phyloP scores from a whole-genome alignment of 2,329 filamentous ascomycete species.

The Ustulina deusta region DNA sequence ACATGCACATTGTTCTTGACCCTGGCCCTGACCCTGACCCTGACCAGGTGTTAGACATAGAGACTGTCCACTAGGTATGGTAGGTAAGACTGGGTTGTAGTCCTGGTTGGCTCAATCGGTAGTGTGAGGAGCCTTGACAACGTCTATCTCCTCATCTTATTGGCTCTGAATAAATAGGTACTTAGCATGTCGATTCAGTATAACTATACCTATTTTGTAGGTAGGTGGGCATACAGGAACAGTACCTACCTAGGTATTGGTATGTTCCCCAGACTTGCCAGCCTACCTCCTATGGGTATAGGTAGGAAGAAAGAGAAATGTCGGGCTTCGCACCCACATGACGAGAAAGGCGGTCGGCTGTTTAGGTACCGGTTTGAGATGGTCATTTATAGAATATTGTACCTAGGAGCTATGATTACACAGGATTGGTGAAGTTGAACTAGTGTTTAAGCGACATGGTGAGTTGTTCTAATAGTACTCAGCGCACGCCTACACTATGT shows the following conservation, averaged over 20 bases:
- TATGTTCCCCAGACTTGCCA: neutral
- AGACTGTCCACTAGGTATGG: neutral
- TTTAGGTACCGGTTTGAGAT: neutral
- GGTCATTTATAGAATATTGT: neutral
- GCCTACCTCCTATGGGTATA: neutral
- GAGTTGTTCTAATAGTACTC: neutral
- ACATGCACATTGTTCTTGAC: neutral
- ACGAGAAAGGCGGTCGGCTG: neutral
- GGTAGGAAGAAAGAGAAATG: neutral
- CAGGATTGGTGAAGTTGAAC: neutral
- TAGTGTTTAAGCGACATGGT: neutral
- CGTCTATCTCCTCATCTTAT: constrained; percentile 1
- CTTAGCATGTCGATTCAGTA: too few species aligned
- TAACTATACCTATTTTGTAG: too few species aligned
- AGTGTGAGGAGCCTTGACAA: neutral
- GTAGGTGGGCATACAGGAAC: too few species aligned
- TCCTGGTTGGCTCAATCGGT: constrained; percentile 5
- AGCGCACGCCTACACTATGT: too few species aligned
- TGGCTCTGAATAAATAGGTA: neutral
- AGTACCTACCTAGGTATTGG: neutral
- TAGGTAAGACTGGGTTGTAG: constrained; percentile 8
- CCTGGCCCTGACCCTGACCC: neutral
- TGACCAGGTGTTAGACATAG: neutral
- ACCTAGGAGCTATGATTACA: neutral
- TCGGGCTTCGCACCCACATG: constrained; percentile 2